A percentile compares a stretch with the other conserved stretches of the same genome.
phyloP scores from a whole-genome alignment of 345 rosid species.

The Ceriops decandra region DNA sequence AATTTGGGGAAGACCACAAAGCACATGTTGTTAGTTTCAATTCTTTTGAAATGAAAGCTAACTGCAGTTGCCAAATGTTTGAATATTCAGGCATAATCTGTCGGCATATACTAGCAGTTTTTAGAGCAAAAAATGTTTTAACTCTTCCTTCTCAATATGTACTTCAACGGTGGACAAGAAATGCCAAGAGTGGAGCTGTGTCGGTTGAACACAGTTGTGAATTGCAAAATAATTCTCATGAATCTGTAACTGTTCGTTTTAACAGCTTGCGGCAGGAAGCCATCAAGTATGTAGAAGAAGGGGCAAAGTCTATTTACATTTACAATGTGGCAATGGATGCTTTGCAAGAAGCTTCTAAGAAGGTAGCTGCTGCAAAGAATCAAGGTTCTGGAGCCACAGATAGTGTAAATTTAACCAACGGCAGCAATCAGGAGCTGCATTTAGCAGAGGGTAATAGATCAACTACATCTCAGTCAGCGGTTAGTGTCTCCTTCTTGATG shows the following conservation, averaged over 20 bases:
- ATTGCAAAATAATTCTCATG: slow-evolving; percentile 41
- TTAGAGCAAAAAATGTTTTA: slow-evolving; percentile 62
- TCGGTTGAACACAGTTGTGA: slow-evolving; percentile 38
- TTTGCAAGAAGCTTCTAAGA: slow-evolving; percentile 55
- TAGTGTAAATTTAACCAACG: slow-evolving; percentile 30
- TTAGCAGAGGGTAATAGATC: slow-evolving; percentile 36
- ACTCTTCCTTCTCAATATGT: slow-evolving; percentile 60
- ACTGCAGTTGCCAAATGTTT: slow-evolving; percentile 67
- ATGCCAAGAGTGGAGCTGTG: slow-evolving; percentile 52
- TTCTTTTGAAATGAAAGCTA: slow-evolving; percentile 54
- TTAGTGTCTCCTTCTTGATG: slow-evolving; percentile 28
- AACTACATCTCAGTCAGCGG: slow-evolving; percentile 39
- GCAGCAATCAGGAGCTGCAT: slow-evolving; percentile 39
- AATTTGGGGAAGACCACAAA: slow-evolving; percentile 57
- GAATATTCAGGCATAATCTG: slow-evolving; percentile 65
- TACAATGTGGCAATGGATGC: slow-evolving; percentile 46
- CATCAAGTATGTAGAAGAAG: slow-evolving; percentile 55
- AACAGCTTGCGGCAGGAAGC: slow-evolving; percentile 60
- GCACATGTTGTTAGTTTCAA: slow-evolving; percentile 51
- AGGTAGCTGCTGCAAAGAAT: slow-evolving; percentile 37
- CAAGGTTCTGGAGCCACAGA: slow-evolving; percentile 37
- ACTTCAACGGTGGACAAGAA: slow-evolving; percentile 57
- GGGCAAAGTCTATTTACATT: slow-evolving; percentile 37
- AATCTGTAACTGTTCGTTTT: slow-evolving; percentile 56
- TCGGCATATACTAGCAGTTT: slow-evolving; percentile 58